These are phyloP conservation scores for Zygoascus sp. DNA, from an alignment of 1,139 yeast species.

Conservation along the genomic window DNA sequence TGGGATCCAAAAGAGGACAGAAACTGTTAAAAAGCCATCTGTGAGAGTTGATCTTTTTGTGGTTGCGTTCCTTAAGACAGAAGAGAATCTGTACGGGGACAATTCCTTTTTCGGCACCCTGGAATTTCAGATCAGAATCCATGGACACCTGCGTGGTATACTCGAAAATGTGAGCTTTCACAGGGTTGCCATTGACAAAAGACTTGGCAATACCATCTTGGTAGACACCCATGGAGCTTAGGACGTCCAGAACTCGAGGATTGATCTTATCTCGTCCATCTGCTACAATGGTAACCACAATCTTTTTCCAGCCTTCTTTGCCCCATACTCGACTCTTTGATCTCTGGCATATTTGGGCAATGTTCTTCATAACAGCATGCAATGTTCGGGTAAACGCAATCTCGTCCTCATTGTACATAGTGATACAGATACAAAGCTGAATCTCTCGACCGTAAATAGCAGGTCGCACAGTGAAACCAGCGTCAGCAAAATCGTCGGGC, in stretches of 20 bases:
- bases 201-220: conserved; percentile 97
- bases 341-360: conserved; percentile 80
- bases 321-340: conserved; percentile 88
- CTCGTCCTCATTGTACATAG: conserved; percentile 96
- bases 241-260: conserved; percentile 73
- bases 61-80: conserved; percentile 83
- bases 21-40: conserved; percentile 93
- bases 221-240: conserved; percentile 92
- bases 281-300: conserved; percentile 82
- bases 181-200: conserved; percentile 82
- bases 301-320: conserved; percentile 90
- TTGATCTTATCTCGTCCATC: conserved; percentile 90
- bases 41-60: conserved; percentile 89
- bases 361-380: conserved; percentile 88
- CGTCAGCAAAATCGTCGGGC: conserved; percentile 74
- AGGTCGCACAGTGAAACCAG: conserved; percentile 82
- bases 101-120: conserved; percentile 72
- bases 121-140: conserved; percentile 78
- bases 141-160: conserved; percentile 87
- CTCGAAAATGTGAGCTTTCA: conserved; percentile 88
- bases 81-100: conserved; percentile 91
- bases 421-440: conserved; percentile 81
- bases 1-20: conserved; percentile 86
- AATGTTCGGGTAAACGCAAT: conserved; percentile 81
- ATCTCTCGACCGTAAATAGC: conserved; percentile 83